Percentiles rank a stretch among this genome's conserved stretches.
phyloP scores from a whole-genome alignment of 2,329 filamentous ascomycete genomes.

The Aspergillus udagawae region DNA sequence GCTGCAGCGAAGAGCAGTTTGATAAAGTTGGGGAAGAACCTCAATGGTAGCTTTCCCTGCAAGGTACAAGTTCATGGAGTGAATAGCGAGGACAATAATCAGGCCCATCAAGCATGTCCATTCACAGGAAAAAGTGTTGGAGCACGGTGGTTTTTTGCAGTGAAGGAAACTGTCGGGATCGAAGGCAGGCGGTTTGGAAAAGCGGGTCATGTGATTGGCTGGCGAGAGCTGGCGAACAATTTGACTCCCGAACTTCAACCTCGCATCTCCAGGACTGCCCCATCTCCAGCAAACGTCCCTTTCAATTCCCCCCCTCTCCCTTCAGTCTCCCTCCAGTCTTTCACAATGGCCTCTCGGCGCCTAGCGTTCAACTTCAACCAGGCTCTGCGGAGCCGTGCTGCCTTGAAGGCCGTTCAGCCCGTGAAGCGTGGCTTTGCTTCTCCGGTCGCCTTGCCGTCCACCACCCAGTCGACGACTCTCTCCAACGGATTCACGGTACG shows the following conservation, averaged over 20 bases:
- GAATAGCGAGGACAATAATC: neutral
- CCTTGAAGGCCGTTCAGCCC: conserved; percentile 71
- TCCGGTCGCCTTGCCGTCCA: conserved; percentile 66
- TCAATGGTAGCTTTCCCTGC: neutral
- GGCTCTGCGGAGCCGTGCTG: conserved; percentile 82
- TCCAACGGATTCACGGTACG: conserved; percentile 94
- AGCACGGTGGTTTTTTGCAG: neutral
- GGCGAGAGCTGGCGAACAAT: conserved; percentile 39
- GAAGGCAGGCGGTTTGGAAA: conserved; percentile 34
- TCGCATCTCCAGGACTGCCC: conserved; percentile 33
- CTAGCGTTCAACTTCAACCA: conserved; percentile 91
- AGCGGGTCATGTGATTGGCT: conserved; percentile 44
- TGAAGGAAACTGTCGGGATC: conserved; percentile 34
- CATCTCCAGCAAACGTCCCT: conserved; percentile 24
- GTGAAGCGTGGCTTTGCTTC: conserved; percentile 87
- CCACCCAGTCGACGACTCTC: conserved; percentile 93
- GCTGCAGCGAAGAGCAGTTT: neutral
- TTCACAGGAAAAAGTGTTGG: no score
- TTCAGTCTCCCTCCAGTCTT: conserved; percentile 41
- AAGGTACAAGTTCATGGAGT: neutral
- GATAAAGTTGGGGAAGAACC: neutral
- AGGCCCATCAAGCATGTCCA: neutral
- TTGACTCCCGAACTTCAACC: conserved; percentile 44
- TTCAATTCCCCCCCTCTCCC: conserved; percentile 45
- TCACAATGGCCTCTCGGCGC: conserved; percentile 89